Base-by-base conservation (phyloP, 73 alveolate species). In the Diophrys sp. region DNA sequence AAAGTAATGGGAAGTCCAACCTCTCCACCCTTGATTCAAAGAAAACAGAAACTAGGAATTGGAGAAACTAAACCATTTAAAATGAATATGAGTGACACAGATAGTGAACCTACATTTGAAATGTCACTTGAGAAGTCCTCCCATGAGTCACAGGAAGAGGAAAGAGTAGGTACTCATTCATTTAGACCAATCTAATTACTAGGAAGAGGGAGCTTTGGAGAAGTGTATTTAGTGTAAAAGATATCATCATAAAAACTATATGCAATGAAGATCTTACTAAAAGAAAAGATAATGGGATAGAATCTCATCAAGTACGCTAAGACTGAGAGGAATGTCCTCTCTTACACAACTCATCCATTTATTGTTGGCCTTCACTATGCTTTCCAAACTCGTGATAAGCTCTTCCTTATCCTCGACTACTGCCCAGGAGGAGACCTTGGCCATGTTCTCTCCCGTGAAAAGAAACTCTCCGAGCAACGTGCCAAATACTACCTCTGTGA, bases 251-350 rank as follows among this genome's bases (percentile, higher is more conserved):
- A 31, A 29, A 87, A 86, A 54, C 81, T 88, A 44, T 96, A 89
- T 80, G 99, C 99, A 14, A 95, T 96, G 96, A 96, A 96, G 79
- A 94, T 95, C 26, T 90, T 96, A 29, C 91, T 93, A 31, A 96
- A 96, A 88, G 94, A 93, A 56, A 88, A 95, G 72, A 91, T 96
- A 29, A 79, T 96, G 83, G 98, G 98, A 23, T 87, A 93, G 78
- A 93, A 93, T 74, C 76, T 93, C 71, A 80, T 83, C 70, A 86
- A 89, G 81, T 93, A 93, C 74, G 98, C 98, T 0, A 89, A 77
- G 44, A 93, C 98, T 0, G 98, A 93, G 80, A 82, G 98, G 70
- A 90, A 93, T 73, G 98, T 93, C 24, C 85, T 93, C 31, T 80
- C 91, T 32, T 83, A 89, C 67, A 87, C 95, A 34, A 89, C 87